phyloP scores from a whole-genome alignment of 805 yeast species.

The Pichia manshurica region DNA sequence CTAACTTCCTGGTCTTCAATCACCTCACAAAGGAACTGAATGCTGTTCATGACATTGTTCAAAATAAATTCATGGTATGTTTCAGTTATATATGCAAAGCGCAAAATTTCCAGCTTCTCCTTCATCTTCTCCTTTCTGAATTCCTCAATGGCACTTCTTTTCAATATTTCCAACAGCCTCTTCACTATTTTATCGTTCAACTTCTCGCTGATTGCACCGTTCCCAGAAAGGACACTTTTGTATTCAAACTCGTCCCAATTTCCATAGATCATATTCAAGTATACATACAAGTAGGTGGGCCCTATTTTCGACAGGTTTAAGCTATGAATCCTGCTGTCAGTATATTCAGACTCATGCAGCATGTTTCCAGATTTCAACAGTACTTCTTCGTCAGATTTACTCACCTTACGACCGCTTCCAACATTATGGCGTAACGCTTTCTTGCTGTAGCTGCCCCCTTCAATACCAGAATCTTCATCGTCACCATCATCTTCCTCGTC shows the following conservation, averaged over 20 bases:
- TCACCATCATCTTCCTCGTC: not conserved
- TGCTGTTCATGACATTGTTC: slow-evolving; percentile 1
- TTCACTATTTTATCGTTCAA: not conserved
- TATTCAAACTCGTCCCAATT: slow-evolving; percentile 8
- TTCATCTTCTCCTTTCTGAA: slow-evolving; percentile 1
- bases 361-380: not conserved
- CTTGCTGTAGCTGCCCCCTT: not conserved
- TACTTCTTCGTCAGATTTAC: not conserved
- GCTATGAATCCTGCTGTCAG: not conserved
- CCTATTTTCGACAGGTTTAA: slow-evolving; percentile 4
- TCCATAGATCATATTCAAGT: slow-evolving; percentile 10
- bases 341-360: not conserved
- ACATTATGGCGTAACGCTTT: not conserved
- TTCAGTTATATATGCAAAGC: slow-evolving; percentile 1
- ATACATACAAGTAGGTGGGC: slow-evolving; percentile 4
- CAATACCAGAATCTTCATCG: not conserved
- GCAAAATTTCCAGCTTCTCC: not conserved
- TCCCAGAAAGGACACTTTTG: not conserved
- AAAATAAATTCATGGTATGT: slow-evolving; percentile 5
- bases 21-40: slow-evolving; percentile 1
- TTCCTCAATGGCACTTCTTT: not conserved
- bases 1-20: not conserved
- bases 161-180: not conserved
- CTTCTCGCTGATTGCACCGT: too few relatives aligned
- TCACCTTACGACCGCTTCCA: not conserved